These are phyloP conservation scores for Mucor saturninus DNA, from an alignment of 371 early-diverging fungal genomes.

Conservation along the genomic window DNA sequence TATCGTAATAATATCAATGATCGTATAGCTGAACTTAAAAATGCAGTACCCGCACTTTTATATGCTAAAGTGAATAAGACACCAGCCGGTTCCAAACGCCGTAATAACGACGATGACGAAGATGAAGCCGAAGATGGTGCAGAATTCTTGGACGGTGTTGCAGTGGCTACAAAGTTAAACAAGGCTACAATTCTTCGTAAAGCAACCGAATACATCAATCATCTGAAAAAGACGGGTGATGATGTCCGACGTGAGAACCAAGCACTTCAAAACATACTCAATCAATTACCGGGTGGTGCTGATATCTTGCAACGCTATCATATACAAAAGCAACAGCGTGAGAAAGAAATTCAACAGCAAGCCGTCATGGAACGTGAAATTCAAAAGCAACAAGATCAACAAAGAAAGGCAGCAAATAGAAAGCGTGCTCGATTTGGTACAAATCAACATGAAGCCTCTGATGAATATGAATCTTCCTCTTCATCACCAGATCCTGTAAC, in stretches of 20 bases:
- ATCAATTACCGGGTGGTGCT: constrained; percentile 60
- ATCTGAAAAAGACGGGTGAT: constrained; percentile 70
- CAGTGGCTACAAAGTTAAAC: constrained; percentile 81
- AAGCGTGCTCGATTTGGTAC: constrained; percentile 20
- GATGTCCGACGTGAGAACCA: constrained; percentile 59
- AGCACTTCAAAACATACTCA: constrained; percentile 52
- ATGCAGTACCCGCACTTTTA: constrained; percentile 84
- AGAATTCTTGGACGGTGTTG: constrained; percentile 70
- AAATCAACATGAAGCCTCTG: constrained; percentile 9
- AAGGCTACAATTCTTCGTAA: constrained; percentile 90
- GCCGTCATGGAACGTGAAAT: constrained; percentile 35
- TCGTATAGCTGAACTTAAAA: constrained; percentile 83
- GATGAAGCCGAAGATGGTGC: constrained; percentile 64
- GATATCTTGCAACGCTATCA: constrained; percentile 47
- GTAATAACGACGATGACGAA: constrained; percentile 44
- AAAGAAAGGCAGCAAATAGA: constrained; percentile 35
- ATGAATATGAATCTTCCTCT: constrained; percentile 37
- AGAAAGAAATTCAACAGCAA: constrained; percentile 39
- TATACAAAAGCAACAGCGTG: constrained; percentile 41
- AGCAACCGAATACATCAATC: constrained; percentile 87
- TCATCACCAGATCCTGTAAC: constrained; percentile 36
- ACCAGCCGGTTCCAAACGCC: constrained; percentile 17
- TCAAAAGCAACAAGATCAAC: constrained; percentile 35
- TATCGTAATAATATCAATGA: constrained; percentile 94
- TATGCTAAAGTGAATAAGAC: constrained; percentile 61